phyloP scores from a whole-genome alignment of 148 eudicot genomes.

The Limonium bicolor region DNA sequence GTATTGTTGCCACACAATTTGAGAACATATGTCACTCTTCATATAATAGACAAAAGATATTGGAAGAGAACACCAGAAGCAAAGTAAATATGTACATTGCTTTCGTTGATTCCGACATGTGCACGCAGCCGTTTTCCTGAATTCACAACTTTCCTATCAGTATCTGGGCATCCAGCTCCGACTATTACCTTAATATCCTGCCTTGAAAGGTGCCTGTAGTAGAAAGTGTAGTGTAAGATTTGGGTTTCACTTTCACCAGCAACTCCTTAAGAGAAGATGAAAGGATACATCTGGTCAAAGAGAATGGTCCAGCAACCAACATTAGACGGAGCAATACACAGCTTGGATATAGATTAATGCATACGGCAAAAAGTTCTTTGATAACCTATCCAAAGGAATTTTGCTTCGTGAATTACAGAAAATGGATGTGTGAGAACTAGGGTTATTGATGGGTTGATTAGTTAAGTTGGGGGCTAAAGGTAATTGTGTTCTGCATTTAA shows the following conservation, averaged over 20 bases:
- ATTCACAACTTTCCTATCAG: conserved; percentile 57
- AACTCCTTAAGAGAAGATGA: not conserved
- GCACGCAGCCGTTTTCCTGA: conserved; percentile 55
- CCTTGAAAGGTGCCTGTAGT: conserved; percentile 29
- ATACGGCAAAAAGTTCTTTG: not conserved
- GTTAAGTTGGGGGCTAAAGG: no score
- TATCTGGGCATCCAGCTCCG: conserved; percentile 40
- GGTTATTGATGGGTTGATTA: no score
- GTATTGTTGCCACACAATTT: not conserved
- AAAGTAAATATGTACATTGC: conserved; percentile 27
- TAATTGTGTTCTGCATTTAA: no score
- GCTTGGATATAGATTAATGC: not conserved
- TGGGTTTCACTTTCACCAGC: not conserved
- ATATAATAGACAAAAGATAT: not conserved
- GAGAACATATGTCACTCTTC: not conserved
- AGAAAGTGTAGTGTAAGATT: not conserved
- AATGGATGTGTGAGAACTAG: no score
- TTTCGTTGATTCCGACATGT: conserved; percentile 35
- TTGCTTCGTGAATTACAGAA: no score
- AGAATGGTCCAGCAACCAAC: conserved; percentile 1
- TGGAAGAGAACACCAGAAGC: not conserved
- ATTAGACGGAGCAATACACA: not conserved
- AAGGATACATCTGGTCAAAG: no score
- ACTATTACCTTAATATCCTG: conserved; percentile 32
- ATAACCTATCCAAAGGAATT: no score